phyloP scores from a whole-genome alignment of 2,329 filamentous ascomycete species.

The Coniochaeta pulveracea region DNA sequence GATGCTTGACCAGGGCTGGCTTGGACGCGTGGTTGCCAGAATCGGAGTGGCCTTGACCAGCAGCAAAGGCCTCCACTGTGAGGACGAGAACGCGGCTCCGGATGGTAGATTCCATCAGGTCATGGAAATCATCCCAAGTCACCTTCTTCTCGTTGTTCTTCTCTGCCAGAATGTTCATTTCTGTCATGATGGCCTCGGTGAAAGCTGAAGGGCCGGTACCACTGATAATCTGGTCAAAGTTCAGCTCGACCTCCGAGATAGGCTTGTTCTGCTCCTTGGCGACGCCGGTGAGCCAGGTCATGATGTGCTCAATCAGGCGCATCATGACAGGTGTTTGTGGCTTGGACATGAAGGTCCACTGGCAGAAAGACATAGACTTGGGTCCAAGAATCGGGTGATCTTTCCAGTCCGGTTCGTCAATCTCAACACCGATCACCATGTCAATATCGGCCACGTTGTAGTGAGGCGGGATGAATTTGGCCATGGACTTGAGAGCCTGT shows the following conservation, averaged over 20 bases:
- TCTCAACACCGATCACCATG: conserved; percentile 60
- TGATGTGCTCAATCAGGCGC: conserved; percentile 55
- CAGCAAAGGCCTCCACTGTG: conserved; percentile 61
- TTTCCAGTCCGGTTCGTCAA: conserved; percentile 55
- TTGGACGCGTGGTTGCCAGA: conserved; percentile 58
- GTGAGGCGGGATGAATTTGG: conserved; percentile 48
- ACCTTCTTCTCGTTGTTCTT: conserved; percentile 26
- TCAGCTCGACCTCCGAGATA: conserved; percentile 49
- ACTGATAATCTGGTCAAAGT: conserved; percentile 62
- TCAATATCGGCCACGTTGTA: conserved; percentile 55
- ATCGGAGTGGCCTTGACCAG: conserved; percentile 62
- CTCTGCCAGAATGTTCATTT: conserved; percentile 42
- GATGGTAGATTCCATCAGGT: conserved; percentile 53
- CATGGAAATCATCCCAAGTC: conserved; percentile 55
- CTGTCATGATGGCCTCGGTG: conserved; percentile 50
- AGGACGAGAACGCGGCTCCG: conserved; percentile 54
- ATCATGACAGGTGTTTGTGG: conserved; percentile 58
- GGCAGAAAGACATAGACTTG: conserved; percentile 61
- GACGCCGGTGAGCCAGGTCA: conserved; percentile 51
- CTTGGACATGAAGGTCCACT: conserved; percentile 66
- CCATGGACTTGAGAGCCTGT: conserved; percentile 25
- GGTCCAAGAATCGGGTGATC: conserved; percentile 54
- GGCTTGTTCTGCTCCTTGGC: conserved; percentile 45
- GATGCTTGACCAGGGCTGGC: conserved; percentile 58
- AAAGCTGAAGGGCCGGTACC: conserved; percentile 65